phyloP scores from a whole-genome alignment of 352 stramenopile species.

The Phytophthora nicotianae region DNA sequence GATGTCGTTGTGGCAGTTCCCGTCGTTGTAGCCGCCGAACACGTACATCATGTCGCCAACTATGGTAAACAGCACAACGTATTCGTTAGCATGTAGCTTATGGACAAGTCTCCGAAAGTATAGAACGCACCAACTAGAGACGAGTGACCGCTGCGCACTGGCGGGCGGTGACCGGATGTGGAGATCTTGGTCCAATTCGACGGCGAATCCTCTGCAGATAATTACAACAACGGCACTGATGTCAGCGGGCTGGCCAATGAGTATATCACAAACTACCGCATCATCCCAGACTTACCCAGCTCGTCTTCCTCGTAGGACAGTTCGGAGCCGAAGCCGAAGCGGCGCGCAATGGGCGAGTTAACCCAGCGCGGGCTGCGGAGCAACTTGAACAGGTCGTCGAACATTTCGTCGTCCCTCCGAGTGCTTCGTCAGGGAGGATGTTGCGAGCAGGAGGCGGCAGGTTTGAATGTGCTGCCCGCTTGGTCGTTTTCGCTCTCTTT shows the following conservation, averaged over 20 bases:
- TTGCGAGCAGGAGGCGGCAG: conserved; percentile 17
- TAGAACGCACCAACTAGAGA: conserved; percentile 67
- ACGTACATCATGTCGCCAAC: conserved; percentile 83
- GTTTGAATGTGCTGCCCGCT: conserved; percentile 29
- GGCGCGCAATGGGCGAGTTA: conserved; percentile 73
- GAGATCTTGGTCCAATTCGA: conserved; percentile 80
- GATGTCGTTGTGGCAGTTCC: conserved; percentile 87
- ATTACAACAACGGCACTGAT: conserved; percentile 2
- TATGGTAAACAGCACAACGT: conserved; percentile 19
- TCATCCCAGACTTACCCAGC: conserved; percentile 34
- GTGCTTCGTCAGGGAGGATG: conserved; percentile 1
- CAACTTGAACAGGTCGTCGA: conserved; percentile 81
- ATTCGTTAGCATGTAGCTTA: conserved; percentile 3
- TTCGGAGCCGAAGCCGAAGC: conserved; percentile 72
- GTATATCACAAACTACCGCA: background rate
- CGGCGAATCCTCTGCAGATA: conserved; percentile 40
- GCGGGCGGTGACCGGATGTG: conserved; percentile 70
- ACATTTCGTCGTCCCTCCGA: conserved; percentile 37
- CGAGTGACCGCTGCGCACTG: conserved; percentile 80
- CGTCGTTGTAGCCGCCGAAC: conserved; percentile 87
- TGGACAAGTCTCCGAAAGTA: background rate
- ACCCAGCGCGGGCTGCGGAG: conserved; percentile 82
- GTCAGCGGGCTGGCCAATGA: background rate
- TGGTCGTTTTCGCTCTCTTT: conserved; percentile 29
- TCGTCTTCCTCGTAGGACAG: conserved; percentile 67